A percentile compares a stretch with the other conserved stretches of the same genome.
Conservation (phyloP, 805 yeast species). For the Millerozyma miso region DNA sequence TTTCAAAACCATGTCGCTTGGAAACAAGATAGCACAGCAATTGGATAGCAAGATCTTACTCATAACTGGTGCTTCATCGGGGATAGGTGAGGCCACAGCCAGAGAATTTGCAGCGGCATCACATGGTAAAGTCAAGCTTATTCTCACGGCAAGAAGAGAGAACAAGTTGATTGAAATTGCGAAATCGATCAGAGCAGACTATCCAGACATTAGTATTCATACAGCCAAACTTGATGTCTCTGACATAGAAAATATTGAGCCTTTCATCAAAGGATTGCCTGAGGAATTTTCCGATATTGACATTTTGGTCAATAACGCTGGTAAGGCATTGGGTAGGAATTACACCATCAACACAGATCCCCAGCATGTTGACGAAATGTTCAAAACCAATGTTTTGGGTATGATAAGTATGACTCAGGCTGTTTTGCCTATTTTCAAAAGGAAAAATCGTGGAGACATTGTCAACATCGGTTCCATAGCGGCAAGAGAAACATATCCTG, state of each 20-base stretch:
- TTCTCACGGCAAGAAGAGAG: conserved; percentile 37
- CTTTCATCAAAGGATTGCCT: conserved; percentile 28
- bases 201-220: conserved; percentile 25
- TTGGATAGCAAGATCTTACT: conserved; percentile 33
- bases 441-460: conserved; percentile 32
- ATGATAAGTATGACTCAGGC: conserved; percentile 34
- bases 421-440: conserved; percentile 33
- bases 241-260: conserved; percentile 19
- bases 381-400: conserved; percentile 35
- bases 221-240: conserved; percentile 31
- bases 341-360: conserved; percentile 27
- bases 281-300: conserved; percentile 33
- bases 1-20: conserved; percentile 35
- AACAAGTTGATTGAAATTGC: conserved; percentile 23
- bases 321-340: conserved; percentile 34
- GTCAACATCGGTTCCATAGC: conserved; percentile 37
- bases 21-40: conserved; percentile 34
- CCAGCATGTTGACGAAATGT: conserved; percentile 32
- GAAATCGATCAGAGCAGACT: conserved; percentile 18
- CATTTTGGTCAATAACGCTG: conserved; percentile 37
- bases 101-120: conserved; percentile 36
- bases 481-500: conserved; percentile 36
- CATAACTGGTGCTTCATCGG: conserved; percentile 40
- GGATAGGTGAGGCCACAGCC: conserved; percentile 42
- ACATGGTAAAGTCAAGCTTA: conserved; percentile 32